phyloP scores from a whole-genome alignment of 805 yeast species.

The Metschnikowia koreensis region DNA sequence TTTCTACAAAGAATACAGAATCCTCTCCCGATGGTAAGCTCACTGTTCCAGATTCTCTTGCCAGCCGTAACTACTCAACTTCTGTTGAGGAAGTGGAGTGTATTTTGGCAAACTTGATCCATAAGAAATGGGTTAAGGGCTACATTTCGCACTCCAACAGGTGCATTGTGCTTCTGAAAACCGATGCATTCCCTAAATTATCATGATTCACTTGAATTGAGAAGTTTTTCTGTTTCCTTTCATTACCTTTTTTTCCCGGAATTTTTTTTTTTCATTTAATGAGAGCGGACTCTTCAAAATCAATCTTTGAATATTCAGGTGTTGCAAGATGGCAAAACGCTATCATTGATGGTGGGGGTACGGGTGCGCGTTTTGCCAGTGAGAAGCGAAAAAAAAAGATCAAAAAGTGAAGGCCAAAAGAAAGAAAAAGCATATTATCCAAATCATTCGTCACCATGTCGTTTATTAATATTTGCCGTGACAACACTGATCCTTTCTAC shows the following conservation, averaged over 20 bases:
- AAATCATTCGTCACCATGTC: constrained; percentile 55
- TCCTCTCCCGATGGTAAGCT: background rate
- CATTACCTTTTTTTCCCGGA: background rate
- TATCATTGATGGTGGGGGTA: constrained; percentile 8
- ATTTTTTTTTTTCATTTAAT: background rate
- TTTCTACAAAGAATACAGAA: constrained; percentile 1
- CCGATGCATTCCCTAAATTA: constrained; percentile 61
- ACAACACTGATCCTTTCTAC: constrained; percentile 96
- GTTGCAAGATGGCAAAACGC: background rate
- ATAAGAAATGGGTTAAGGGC: constrained; percentile 64
- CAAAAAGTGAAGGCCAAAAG: background rate
- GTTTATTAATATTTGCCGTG: constrained; percentile 90
- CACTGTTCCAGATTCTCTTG: background rate
- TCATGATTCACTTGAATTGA: background rate
- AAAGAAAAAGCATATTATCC: background rate
- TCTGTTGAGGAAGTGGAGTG: constrained; percentile 64
- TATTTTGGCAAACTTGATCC: constrained; percentile 62
- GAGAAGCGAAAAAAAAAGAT: constrained; percentile 4
- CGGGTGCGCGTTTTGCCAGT: constrained; percentile 11
- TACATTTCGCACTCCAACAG: constrained; percentile 75
- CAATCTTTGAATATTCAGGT: no score
- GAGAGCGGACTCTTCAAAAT: background rate
- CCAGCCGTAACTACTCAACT: constrained; percentile 9
- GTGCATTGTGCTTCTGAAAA: constrained; percentile 73
- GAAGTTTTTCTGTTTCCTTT: background rate